Conservation (phyloP, 768 basidiomycete species). For the Suillus weaverae region DNA sequence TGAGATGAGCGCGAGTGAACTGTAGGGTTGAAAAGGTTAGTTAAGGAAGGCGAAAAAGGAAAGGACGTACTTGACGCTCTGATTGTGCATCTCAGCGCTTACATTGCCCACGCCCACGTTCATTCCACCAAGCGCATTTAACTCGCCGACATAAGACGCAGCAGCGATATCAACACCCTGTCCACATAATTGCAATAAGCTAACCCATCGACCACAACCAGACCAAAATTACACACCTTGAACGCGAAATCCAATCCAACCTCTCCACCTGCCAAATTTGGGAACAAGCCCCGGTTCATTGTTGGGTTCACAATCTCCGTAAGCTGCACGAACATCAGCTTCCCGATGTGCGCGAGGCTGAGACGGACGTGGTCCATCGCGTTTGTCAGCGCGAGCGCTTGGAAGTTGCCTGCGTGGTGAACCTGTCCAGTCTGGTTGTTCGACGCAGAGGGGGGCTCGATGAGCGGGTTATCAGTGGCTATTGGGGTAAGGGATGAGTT, state of each 20-base stretch:
- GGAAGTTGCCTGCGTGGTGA: slow-evolving; percentile 89
- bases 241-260: slow-evolving; percentile 80
- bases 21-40: slow-evolving; percentile 23
- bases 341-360: slow-evolving; percentile 67
- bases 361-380: slow-evolving; percentile 87
- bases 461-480: slow-evolving; percentile 88
- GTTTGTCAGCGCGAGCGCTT: slow-evolving; percentile 82
- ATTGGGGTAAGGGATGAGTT: background rate
- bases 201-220: background rate
- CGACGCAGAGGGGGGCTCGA: slow-evolving; percentile 72
- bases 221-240: slow-evolving; percentile 38
- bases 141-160: slow-evolving; percentile 79
- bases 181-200: background rate
- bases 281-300: slow-evolving; percentile 78
- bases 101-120: slow-evolving; percentile 85
- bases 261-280: slow-evolving; percentile 75
- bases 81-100: slow-evolving; percentile 90
- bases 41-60: background rate
- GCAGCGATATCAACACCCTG: slow-evolving; percentile 78
- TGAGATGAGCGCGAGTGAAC: slow-evolving; percentile 82
- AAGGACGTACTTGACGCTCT: slow-evolving; percentile 76
- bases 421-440: slow-evolving; percentile 44
- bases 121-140: slow-evolving; percentile 70
- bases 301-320: slow-evolving; percentile 56
- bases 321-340: slow-evolving; percentile 65